These are phyloP conservation scores for Cyberlindnera bimundalis DNA, from an alignment of 805 yeast genomes.

Conservation along the genomic window DNA sequence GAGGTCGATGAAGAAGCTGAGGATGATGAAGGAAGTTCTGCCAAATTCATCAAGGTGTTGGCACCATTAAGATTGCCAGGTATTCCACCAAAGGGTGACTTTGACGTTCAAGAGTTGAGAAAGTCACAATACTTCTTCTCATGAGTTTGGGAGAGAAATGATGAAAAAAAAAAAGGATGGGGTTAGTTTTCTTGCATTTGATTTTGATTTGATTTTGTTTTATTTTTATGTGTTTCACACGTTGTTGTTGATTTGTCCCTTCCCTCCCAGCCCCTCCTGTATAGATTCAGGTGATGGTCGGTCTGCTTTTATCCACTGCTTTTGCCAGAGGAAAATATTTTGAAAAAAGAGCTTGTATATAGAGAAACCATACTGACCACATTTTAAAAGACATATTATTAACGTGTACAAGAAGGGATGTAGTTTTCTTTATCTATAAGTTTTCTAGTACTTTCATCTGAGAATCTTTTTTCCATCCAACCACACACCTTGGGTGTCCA, in stretches of 20 bases:
- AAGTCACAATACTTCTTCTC: conserved; percentile 77
- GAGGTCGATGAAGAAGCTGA: conserved; percentile 15
- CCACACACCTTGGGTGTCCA: conserved; percentile 53
- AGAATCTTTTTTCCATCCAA: conserved; percentile 49
- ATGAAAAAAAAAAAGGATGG: neutral
- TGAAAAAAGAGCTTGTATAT: no score
- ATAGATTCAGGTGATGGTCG: no score
- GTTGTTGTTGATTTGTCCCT: no score
- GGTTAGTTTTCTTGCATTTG: conserved; percentile 1
- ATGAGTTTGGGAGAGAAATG: conserved; percentile 1
- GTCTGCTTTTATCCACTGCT: no score
- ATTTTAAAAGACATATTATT: no score
- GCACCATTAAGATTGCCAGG: conserved; percentile 70
- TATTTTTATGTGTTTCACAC: no score
- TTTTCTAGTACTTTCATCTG: conserved; percentile 13
- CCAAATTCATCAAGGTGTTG: conserved; percentile 35
- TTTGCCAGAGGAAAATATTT: no score
- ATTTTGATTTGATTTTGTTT: neutral
- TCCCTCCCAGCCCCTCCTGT: no score
- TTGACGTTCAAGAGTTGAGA: conserved; percentile 70
- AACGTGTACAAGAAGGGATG: no score
- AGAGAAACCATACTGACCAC: no score
- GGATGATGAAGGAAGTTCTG: conserved; percentile 15
- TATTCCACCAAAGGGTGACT: conserved; percentile 77
- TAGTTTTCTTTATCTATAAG: conserved; percentile 1